These are phyloP conservation scores for Blepharisma stoltei DNA, from an alignment of 73 alveolate species.

Conservation along the genomic window DNA sequence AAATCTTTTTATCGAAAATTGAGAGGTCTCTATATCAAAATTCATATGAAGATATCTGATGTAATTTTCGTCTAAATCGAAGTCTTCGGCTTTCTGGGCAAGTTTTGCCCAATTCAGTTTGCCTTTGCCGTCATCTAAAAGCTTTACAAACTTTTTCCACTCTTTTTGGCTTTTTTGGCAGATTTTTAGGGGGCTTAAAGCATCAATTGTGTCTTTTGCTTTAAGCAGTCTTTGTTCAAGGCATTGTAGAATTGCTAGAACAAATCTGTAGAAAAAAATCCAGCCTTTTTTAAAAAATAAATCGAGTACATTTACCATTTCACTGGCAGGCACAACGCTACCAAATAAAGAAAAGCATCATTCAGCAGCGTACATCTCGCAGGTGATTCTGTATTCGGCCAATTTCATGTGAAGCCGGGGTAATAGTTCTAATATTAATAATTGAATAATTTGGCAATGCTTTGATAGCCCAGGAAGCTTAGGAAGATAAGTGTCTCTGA, in stretches of 20 bases:
- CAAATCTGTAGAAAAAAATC: neutral
- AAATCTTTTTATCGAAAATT: neutral
- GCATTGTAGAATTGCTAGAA: neutral
- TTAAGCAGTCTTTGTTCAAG: conserved; percentile 15
- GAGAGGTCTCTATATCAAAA: conserved; percentile 7
- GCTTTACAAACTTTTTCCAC: neutral
- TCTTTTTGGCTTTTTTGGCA: conserved; percentile 1
- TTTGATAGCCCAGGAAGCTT: conserved; percentile 68
- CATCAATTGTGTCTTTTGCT: neutral
- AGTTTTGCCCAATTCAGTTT: neutral
- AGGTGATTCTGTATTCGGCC: conserved; percentile 29
- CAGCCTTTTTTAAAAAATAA: conserved; percentile 24
- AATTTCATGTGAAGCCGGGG: conserved; percentile 40
- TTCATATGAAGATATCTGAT: conserved; percentile 5
- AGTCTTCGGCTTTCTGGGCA: neutral
- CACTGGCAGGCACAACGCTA: conserved; percentile 46
- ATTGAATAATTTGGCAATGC: conserved; percentile 52
- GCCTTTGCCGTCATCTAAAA: neutral
- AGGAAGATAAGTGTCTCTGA: conserved; percentile 57
- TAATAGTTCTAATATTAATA: conserved; percentile 39
- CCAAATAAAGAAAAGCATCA: conserved; percentile 57
- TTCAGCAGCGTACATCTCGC: conserved; percentile 67
- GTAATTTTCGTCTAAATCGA: neutral
- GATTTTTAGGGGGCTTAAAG: neutral
- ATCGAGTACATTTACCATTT: conserved; percentile 17